A percentile compares a stretch with the other conserved stretches of the same genome.
Conservation (phyloP, 1,284 basidiomycete genomes). For the Stygiomarasmius scandens region DNA sequence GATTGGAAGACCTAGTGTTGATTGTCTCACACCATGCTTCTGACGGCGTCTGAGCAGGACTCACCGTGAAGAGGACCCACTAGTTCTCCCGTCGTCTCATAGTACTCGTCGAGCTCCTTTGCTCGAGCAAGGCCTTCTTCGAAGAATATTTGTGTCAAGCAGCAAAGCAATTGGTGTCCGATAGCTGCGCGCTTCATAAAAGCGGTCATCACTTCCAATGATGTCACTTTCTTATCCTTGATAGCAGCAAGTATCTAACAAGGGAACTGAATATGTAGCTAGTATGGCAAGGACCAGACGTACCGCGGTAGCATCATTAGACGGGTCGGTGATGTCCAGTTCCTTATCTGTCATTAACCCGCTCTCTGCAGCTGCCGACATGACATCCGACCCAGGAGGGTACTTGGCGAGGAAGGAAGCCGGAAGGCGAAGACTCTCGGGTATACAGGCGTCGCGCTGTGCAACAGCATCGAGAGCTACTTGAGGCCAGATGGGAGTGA, state of each 20-base stretch:
- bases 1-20: slow-evolving; percentile 32
- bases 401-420: slow-evolving; percentile 18
- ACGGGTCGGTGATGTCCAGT: slow-evolving; percentile 19
- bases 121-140: slow-evolving; percentile 46
- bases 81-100: slow-evolving; percentile 35
- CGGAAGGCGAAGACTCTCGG: slow-evolving; percentile 11
- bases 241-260: slow-evolving; percentile 20
- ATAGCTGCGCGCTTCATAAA: slow-evolving; percentile 31
- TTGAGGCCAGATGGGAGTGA: slow-evolving; percentile 3
- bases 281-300: background rate
- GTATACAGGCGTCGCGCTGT: slow-evolving; percentile 17
- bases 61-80: slow-evolving; percentile 52
- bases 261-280: background rate
- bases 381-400: slow-evolving; percentile 23
- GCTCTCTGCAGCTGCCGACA: slow-evolving; percentile 17
- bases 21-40: background rate
- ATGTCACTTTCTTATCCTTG: slow-evolving; percentile 21
- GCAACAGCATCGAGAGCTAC: slow-evolving; percentile 18
- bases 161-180: slow-evolving; percentile 28
- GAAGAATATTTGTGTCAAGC: slow-evolving; percentile 28
- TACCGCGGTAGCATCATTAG: slow-evolving; percentile 21
- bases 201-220: slow-evolving; percentile 28
- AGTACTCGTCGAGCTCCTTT: slow-evolving; percentile 41
- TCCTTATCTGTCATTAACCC: slow-evolving; percentile 20
- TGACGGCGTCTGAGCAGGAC: background rate